These are phyloP conservation scores for Penicillium lagena DNA, from an alignment of 495 filamentous ascomycete species.

Conservation along the genomic window DNA sequence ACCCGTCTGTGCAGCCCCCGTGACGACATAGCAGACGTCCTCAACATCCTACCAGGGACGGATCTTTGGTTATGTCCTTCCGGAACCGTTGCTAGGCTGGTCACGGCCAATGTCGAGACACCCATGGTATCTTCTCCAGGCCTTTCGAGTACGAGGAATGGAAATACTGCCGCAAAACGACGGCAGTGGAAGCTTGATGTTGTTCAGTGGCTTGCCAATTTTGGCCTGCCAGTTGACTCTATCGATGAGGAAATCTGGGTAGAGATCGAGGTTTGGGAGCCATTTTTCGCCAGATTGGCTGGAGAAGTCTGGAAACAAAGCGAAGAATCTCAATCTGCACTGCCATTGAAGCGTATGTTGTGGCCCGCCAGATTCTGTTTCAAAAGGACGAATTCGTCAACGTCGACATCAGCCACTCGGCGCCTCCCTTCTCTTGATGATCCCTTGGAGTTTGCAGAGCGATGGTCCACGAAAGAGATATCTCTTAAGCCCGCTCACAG, in stretches of 20 bases:
- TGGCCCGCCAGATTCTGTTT: conserved; percentile 47
- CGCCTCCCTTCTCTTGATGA: conserved; percentile 29
- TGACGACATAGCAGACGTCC: conserved; percentile 11
- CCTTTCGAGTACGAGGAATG: conserved; percentile 6
- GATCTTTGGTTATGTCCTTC: conserved; percentile 48
- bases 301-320: conserved; percentile 29
- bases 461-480: conserved; percentile 51
- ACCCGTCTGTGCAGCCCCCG: conserved; percentile 21
- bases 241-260: conserved; percentile 36
- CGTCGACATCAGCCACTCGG: conserved; percentile 6
- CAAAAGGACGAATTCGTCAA: conserved; percentile 22
- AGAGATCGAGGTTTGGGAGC: conserved; percentile 42
- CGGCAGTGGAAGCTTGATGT: conserved; percentile 35
- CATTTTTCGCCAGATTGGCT: conserved; percentile 37
- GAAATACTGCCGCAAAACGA: conserved; percentile 11
- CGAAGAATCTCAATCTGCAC: conserved; percentile 26
- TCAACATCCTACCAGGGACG: conserved; percentile 17
- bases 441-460: conserved; percentile 60
- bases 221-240: conserved; percentile 28
- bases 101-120: conserved; percentile 19
- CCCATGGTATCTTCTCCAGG: conserved; percentile 17
- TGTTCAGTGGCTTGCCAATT: conserved; percentile 33
- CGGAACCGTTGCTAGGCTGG: conserved; percentile 40
- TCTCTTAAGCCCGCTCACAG: conserved; percentile 12
- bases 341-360: conserved; percentile 39